Evolutionary conservation across 495 filamentous ascomycete genomes (phyloP).

Genomic region (Aspergillus egyptiacus): DNA sequence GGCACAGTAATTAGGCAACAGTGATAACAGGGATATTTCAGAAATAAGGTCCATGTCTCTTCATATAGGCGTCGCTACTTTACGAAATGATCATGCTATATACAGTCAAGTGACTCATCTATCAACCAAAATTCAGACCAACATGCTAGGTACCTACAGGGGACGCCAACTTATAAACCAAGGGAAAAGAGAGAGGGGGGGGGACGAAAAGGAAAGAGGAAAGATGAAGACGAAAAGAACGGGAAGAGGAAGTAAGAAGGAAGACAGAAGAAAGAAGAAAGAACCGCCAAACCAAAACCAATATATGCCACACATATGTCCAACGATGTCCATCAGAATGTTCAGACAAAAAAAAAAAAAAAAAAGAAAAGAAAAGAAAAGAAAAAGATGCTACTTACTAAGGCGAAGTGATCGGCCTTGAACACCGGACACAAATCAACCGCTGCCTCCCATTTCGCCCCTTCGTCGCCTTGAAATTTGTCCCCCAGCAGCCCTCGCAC

Average conservation of each 20-base stretch:
- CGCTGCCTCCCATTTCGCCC: constrained; percentile 40
- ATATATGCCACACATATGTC: background rate
- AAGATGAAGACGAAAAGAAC: no score
- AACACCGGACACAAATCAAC: constrained; percentile 50
- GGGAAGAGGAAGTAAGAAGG: no score
- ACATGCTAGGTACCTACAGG: background rate
- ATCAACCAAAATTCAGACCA: background rate
- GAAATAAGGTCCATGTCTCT: background rate
- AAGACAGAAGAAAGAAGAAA: no score
- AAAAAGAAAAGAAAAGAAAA: background rate
- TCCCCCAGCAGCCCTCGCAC: constrained; percentile 46
- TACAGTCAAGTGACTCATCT: no score
- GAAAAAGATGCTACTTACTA: background rate
- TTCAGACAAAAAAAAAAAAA: background rate
- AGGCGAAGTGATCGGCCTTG: constrained; percentile 17
- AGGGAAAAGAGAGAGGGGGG: no score
- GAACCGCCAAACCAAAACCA: background rate
- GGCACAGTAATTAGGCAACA: constrained; percentile 8
- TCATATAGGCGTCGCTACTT: background rate
- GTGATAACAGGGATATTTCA: background rate
- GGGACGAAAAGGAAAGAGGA: no score
- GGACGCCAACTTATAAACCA: no score
- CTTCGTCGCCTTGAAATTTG: constrained; percentile 48
- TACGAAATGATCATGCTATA: constrained; percentile 2
- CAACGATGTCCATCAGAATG: background rate